Evolutionary conservation across 176 grass and related monocot genomes (phyloP).

Genomic region (Carex cristatella): DNA sequence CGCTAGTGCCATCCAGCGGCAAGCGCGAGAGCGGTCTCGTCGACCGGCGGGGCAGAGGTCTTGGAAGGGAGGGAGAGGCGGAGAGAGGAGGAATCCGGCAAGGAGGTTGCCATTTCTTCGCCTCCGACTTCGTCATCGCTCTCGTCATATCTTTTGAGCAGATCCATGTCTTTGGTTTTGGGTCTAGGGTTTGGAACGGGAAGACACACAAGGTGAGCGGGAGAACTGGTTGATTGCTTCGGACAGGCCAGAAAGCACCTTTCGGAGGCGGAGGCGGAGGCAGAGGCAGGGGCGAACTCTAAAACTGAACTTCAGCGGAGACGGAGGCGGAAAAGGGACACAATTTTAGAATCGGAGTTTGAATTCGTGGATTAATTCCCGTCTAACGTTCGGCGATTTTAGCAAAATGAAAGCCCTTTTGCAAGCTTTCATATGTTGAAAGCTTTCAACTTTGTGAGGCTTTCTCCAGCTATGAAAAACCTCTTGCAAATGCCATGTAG

Average conservation of each 20-base stretch:
- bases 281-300: too few species aligned
- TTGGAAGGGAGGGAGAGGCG: constrained; percentile 47
- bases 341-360: too few species aligned
- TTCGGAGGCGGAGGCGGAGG: too few species aligned
- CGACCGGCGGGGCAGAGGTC: constrained; percentile 67
- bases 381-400: too few species aligned
- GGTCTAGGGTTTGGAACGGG: constrained; percentile 4
- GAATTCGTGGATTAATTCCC: too few species aligned
- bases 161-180: constrained; percentile 73
- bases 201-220: neutral
- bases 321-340: too few species aligned
- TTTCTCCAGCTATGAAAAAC: too few species aligned
- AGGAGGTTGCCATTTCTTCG: constrained; percentile 32
- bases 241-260: neutral
- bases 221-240: neutral
- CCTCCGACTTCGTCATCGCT: constrained; percentile 21
- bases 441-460: too few species aligned
- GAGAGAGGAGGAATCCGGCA: constrained; percentile 59
- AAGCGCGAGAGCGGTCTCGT: constrained; percentile 85
- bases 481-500: too few species aligned
- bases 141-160: constrained; percentile 54
- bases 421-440: too few species aligned
- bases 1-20: constrained; percentile 37
- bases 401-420: too few species aligned
- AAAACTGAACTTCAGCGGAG: too few species aligned